phyloP scores from a whole-genome alignment of 169 alveolate genomes.

The Neospora caninum region DNA sequence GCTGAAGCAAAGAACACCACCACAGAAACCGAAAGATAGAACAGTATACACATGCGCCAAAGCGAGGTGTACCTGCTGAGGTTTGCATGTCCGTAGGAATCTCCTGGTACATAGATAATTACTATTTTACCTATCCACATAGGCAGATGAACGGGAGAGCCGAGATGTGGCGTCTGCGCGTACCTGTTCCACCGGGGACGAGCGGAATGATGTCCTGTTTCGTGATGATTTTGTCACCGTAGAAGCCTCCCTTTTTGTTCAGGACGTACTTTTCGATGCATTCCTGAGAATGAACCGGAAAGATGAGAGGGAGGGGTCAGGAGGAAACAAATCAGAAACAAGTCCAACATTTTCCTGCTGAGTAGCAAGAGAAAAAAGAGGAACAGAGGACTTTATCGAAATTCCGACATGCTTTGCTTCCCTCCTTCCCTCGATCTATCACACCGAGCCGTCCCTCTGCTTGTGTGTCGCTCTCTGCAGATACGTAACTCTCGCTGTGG shows the following conservation, averaged over 20 bases:
- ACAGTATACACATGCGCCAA: background rate
- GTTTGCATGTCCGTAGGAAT: too few relatives aligned
- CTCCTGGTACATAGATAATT: background rate
- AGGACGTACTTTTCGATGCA: constrained; percentile 10
- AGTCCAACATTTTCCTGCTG: background rate
- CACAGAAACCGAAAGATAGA: too few relatives aligned
- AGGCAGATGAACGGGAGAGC: background rate
- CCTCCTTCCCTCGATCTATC: too few relatives aligned
- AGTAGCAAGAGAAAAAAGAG: background rate
- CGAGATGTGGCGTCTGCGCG: background rate
- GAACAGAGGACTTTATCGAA: too few relatives aligned
- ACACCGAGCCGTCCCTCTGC: too few relatives aligned
- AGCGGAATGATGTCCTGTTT: background rate
- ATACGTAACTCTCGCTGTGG: too few relatives aligned
- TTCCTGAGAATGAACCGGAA: background rate
- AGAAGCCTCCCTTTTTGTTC: constrained; percentile 25
- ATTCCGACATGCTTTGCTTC: too few relatives aligned
- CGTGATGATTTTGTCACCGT: constrained; percentile 5
- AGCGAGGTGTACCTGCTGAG: too few relatives aligned
- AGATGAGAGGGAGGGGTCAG: background rate
- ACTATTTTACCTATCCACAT: background rate
- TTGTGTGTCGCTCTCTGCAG: too few relatives aligned
- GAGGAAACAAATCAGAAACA: background rate
- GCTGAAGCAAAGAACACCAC: too few relatives aligned
- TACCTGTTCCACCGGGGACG: constrained; percentile 20